Base-by-base conservation (phyloP, 768 basidiomycete genomes). In the Cystobasidiopsis lactophilus region DNA sequence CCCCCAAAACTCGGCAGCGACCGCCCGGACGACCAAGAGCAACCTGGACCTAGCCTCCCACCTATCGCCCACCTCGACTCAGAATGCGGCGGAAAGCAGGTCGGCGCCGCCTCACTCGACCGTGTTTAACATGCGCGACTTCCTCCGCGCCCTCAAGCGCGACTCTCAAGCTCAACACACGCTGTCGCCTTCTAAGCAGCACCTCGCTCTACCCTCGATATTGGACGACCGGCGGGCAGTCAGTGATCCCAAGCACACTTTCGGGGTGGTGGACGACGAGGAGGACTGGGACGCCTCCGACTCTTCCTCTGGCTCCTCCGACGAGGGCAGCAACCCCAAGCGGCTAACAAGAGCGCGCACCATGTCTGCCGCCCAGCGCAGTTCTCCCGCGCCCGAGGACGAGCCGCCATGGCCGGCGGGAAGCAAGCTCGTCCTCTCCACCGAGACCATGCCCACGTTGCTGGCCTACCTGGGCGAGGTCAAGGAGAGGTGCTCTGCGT, bases 401-500 rank as follows among this genome's bases (percentile, higher is more conserved):
- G 30, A 16, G 29, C 29, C 48, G 29, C 19, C 48, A 23, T 50
- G 4, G 24, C 27, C 53, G 19, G 11, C 26, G 3, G 41, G 29
- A 13, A 24, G n/a, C 41, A 56, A 52, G 30, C 51, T 56, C 4
- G 50, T 45, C 14, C 13, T 56, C 23, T 52, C 55, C 18, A 50
- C 51, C 5, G 55, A 56, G 38, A 48, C 55, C 11, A 56, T 56
- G 55, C 55, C 55, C 33, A 43, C 51, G 2, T 52, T 56, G 5
- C 45, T 56, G 24, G 31, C 37, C 14, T 54, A 56, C 19, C 30
- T 56, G 24, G 45, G 19, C 18, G 55, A 56, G 33, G 55, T 56
- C 5, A 35, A 44, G 29, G 24, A 19, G 38, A 40, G 51, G 19
- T 56, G 55, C 37, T 11, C 46, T 2, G 35, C 33, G 5, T 56